These are phyloP conservation scores for Musa troglodytarum DNA, from an alignment of 176 grass and related monocot species.

Conservation along the genomic window DNA sequence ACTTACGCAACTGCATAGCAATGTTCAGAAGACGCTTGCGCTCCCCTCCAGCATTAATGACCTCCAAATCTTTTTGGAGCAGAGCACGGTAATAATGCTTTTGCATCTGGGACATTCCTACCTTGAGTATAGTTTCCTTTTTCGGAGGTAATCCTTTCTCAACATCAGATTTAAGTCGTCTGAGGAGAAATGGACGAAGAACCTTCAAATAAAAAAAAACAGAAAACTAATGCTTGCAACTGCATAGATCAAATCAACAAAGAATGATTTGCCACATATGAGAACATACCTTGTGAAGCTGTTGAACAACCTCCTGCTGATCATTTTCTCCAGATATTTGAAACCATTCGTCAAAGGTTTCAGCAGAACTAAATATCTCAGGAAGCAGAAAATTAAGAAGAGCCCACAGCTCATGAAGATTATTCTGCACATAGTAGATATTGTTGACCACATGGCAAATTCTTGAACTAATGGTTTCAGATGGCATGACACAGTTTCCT, in stretches of 20 bases:
- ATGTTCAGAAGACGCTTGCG: slow-evolving; percentile 66
- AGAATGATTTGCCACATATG: neutral
- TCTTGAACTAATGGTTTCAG: slow-evolving; percentile 20
- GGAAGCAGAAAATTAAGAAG: slow-evolving; percentile 84
- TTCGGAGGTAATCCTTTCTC: slow-evolving; percentile 72
- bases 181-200: slow-evolving; percentile 69
- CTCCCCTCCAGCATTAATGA: slow-evolving; percentile 65
- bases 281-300: slow-evolving; percentile 69
- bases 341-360: slow-evolving; percentile 78
- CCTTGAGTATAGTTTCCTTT: slow-evolving; percentile 76
- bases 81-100: slow-evolving; percentile 70
- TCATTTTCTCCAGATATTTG: slow-evolving; percentile 76
- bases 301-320: slow-evolving; percentile 78
- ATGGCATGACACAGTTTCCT: neutral
- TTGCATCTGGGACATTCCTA: slow-evolving; percentile 75
- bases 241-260: neutral
- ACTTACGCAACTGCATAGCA: slow-evolving; percentile 76
- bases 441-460: slow-evolving; percentile 1
- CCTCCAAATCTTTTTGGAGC: slow-evolving; percentile 70
- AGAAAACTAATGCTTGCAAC: neutral
- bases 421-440: slow-evolving; percentile 42
- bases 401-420: slow-evolving; percentile 79
- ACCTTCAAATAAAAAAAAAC: slow-evolving; percentile 29
- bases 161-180: slow-evolving; percentile 71
- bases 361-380: slow-evolving; percentile 77